These are phyloP conservation scores for Pleurotus giganteus DNA, from an alignment of 768 basidiomycete species.

Conservation along the genomic window DNA sequence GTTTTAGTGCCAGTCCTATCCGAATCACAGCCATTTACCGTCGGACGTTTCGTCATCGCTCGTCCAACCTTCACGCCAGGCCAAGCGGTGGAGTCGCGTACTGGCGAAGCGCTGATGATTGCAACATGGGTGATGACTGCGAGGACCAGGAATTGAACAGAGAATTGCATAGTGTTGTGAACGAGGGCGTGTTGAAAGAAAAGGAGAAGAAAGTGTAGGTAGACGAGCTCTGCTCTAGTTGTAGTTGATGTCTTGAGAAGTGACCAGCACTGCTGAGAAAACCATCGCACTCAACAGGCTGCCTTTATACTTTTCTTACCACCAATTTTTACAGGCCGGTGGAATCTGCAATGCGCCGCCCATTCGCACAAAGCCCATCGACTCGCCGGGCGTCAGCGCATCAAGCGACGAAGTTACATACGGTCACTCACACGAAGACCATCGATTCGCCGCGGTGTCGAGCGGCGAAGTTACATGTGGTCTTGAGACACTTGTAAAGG, in stretches of 20 bases:
- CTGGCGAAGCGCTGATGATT: not conserved
- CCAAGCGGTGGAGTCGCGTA: not conserved
- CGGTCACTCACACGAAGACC: too few species aligned
- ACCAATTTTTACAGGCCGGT: too few species aligned
- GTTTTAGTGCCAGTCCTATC: not conserved
- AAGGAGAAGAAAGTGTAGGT: not conserved
- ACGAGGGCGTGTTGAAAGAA: not conserved
- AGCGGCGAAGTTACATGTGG: too few species aligned
- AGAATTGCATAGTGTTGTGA: not conserved
- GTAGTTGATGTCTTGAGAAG: conserved; percentile 1
- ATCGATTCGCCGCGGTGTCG: too few species aligned
- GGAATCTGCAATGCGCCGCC: too few species aligned
- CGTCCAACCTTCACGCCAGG: not conserved
- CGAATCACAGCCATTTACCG: not conserved
- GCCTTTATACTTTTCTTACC: not conserved
- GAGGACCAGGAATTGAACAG: not conserved
- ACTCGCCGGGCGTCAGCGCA: too few species aligned
- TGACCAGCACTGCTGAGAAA: conserved; percentile 7
- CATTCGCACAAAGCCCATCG: too few species aligned
- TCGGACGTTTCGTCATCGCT: not conserved
- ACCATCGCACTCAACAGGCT: not conserved
- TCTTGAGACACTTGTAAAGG: too few species aligned
- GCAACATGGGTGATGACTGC: not conserved
- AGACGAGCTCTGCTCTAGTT: conserved; percentile 7
- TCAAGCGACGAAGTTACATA: not conserved